A percentile compares a stretch with the other conserved stretches of the same genome.
Conservation (phyloP, 176 grass and related monocot species). For the Hordeum marinum region DNA sequence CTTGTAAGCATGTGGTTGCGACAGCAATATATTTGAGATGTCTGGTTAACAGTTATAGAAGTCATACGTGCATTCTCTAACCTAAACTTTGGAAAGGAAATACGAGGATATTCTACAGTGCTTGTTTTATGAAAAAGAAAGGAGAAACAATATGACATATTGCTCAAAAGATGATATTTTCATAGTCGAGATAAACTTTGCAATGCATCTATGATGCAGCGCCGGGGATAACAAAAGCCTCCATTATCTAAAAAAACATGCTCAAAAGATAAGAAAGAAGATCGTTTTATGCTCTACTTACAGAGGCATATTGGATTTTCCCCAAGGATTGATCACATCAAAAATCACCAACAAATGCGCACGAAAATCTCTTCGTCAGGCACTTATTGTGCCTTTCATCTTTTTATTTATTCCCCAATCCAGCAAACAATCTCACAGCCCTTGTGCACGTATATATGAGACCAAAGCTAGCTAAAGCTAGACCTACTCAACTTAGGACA, state of each 20-base stretch:
- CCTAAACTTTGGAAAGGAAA: not conserved
- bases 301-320: not conserved
- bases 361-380: no score
- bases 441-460: no score
- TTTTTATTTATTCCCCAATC: not conserved
- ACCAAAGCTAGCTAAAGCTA: no score
- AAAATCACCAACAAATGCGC: not conserved
- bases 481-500: not conserved
- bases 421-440: no score
- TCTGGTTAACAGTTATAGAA: not conserved
- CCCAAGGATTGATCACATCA: not conserved
- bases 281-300: not conserved
- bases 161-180: not conserved
- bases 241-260: no score
- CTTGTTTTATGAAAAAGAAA: not conserved
- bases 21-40: not conserved
- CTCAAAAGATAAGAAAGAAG: not conserved
- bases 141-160: not conserved
- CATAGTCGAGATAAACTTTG: no score
- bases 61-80: not conserved
- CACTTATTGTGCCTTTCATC: not conserved
- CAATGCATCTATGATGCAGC: no score
- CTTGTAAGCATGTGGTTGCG: not conserved
- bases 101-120: not conserved
- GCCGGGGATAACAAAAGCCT: no score